phyloP scores from a whole-genome alignment of 306 rosid genomes.

The Inga laurina region DNA sequence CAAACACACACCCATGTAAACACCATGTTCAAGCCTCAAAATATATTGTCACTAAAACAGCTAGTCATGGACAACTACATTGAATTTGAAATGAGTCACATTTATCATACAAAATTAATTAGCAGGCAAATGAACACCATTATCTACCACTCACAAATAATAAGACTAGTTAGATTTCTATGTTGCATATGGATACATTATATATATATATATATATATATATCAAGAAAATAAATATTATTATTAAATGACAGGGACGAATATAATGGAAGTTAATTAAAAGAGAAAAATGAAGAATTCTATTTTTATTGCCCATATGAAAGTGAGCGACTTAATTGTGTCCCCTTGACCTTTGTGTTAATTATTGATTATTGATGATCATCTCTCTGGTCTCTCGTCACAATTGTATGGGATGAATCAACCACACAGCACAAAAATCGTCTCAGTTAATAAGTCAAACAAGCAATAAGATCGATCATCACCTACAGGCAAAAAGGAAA shows the following conservation, averaged over 20 bases:
- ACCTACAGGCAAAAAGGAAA: background rate
- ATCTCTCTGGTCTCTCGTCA: background rate
- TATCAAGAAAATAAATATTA: too few relatives aligned
- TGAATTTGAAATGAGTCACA: too few relatives aligned
- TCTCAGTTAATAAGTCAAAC: background rate
- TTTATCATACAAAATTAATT: too few relatives aligned
- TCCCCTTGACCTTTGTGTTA: constrained; percentile 36
- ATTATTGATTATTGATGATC: background rate
- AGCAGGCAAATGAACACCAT: background rate
- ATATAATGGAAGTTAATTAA: background rate
- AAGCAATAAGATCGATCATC: background rate
- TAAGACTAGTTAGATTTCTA: too few relatives aligned
- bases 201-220: too few relatives aligned
- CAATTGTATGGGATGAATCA: background rate
- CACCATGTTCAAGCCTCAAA: too few relatives aligned
- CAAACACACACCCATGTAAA: too few relatives aligned
- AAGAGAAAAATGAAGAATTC: background rate
- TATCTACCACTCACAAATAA: background rate
- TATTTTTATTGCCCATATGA: background rate
- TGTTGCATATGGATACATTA: too few relatives aligned
- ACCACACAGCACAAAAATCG: background rate
- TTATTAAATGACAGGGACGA: too few relatives aligned
- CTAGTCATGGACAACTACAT: too few relatives aligned
- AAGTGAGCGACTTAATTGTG: constrained; percentile 27
- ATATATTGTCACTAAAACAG: too few relatives aligned